Conservation (phyloP, 2,329 filamentous ascomycete species). For the Colletotrichum shisoi region DNA sequence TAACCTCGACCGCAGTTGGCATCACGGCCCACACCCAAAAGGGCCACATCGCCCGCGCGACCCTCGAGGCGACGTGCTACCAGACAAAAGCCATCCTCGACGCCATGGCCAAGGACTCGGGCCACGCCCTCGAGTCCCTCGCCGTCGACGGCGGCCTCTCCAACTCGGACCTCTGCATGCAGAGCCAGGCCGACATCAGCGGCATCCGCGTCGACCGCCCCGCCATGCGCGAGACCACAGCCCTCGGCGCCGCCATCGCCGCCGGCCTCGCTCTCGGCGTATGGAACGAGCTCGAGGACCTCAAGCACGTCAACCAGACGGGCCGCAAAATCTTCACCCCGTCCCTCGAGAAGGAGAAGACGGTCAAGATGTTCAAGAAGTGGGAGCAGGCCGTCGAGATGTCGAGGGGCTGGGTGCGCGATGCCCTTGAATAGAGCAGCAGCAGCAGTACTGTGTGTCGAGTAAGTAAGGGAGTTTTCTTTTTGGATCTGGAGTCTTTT, state of each 20-base stretch:
- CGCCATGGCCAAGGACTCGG: slow-evolving; percentile 88
- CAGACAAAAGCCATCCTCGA: slow-evolving; percentile 92
- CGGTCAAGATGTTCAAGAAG: slow-evolving; percentile 55
- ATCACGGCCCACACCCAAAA: slow-evolving; percentile 85
- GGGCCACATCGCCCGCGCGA: slow-evolving; percentile 87
- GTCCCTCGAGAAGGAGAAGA: slow-evolving; percentile 59
- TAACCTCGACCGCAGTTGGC: slow-evolving; percentile 62
- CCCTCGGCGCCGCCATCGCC: slow-evolving; percentile 86
- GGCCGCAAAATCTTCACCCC: slow-evolving; percentile 76
- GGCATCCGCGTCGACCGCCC: slow-evolving; percentile 83
- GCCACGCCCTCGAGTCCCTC: slow-evolving; percentile 75
- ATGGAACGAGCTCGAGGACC: slow-evolving; percentile 75
- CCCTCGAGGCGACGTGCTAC: slow-evolving; percentile 89
- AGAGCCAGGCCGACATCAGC: slow-evolving; percentile 86
- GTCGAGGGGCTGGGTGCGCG: slow-evolving; percentile 61
- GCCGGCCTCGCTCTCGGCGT: slow-evolving; percentile 84
- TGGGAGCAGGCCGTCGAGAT: slow-evolving; percentile 68
- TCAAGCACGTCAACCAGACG: slow-evolving; percentile 75
- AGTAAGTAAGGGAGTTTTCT: neutral
- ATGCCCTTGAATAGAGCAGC: slow-evolving; percentile 15
- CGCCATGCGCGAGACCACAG: slow-evolving; percentile 88
- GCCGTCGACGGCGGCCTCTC: slow-evolving; percentile 90
- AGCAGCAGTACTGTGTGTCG: neutral
- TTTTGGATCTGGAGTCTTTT: slow-evolving; percentile 9
- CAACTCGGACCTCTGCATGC: slow-evolving; percentile 89